Conservation (phyloP, 2,329 filamentous ascomycete species). For the Pezicula carpinea region DNA sequence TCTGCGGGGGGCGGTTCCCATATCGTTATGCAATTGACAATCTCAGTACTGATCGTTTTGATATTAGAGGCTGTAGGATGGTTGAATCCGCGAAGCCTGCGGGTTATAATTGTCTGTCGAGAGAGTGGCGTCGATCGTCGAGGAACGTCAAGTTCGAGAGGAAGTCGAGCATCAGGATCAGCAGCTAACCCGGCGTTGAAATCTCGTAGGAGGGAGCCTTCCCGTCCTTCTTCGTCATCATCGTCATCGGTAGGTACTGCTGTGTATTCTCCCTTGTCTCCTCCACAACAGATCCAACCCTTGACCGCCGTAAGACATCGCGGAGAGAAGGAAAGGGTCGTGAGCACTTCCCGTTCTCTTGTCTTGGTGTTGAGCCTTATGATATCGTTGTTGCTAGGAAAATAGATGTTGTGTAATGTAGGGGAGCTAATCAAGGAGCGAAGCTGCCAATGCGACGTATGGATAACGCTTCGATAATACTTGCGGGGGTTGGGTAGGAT, state of each 20-base stretch:
- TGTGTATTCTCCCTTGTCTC: constrained; percentile 79
- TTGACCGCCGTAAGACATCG: constrained; percentile 81
- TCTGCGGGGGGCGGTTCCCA: constrained; percentile 47
- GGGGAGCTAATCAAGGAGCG: constrained; percentile 85
- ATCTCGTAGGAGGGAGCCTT: constrained; percentile 2
- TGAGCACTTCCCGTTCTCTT: constrained; percentile 69
- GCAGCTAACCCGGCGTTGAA: constrained; percentile 15
- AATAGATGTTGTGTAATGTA: constrained; percentile 74
- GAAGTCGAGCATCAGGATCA: constrained; percentile 53
- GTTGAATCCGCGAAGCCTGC: constrained; percentile 12
- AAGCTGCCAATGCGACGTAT: constrained; percentile 76
- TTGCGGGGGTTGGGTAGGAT: constrained; percentile 56
- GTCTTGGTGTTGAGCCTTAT: constrained; percentile 65
- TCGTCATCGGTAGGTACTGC: constrained; percentile 21
- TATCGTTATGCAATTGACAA: constrained; percentile 63
- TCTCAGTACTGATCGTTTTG: constrained; percentile 51
- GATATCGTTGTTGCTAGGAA: constrained; percentile 70
- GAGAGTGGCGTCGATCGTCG: constrained; percentile 12
- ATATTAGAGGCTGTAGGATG: constrained; percentile 38
- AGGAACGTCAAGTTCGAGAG: constrained; percentile 40
- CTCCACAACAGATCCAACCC: constrained; percentile 88
- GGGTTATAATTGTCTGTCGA: constrained; percentile 3
- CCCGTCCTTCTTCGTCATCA: constrained; percentile 1
- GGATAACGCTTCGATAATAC: constrained; percentile 64
- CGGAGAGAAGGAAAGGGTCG: constrained; percentile 66